These are phyloP conservation scores for Polychaeton citri DNA, from an alignment of 2,329 filamentous ascomycete genomes.

Conservation along the genomic window DNA sequence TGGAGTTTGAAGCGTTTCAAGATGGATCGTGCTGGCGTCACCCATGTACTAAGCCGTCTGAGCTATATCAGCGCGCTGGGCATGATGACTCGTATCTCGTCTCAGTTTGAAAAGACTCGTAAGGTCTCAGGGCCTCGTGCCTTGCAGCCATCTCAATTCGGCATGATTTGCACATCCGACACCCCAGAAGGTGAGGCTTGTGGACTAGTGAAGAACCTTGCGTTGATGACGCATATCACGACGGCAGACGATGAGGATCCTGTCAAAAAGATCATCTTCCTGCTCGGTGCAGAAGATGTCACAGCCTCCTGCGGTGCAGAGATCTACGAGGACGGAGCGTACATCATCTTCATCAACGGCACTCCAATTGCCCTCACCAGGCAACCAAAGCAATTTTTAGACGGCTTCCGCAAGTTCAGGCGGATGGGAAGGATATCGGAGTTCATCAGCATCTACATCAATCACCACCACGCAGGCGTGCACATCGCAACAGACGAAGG, in stretches of 20 bases:
- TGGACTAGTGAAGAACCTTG: slow-evolving; percentile 93
- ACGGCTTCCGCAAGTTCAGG: slow-evolving; percentile 72
- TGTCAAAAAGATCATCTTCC: slow-evolving; percentile 73
- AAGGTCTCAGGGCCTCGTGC: slow-evolving; percentile 95
- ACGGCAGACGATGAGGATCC: slow-evolving; percentile 90
- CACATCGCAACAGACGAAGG: slow-evolving; percentile 97
- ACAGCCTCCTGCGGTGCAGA: slow-evolving; percentile 70
- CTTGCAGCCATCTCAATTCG: slow-evolving; percentile 92
- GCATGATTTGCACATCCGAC: slow-evolving; percentile 94
- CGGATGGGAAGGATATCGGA: slow-evolving; percentile 86
- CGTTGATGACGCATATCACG: slow-evolving; percentile 97
- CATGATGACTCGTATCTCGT: slow-evolving; percentile 99
- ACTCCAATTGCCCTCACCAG: slow-evolving; percentile 81
- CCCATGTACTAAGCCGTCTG: slow-evolving; percentile 84
- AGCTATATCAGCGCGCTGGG: slow-evolving; percentile 95
- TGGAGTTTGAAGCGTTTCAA: slow-evolving; percentile 97
- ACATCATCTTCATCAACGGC: slow-evolving; percentile 89
- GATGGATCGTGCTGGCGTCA: slow-evolving; percentile 95
- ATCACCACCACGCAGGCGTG: slow-evolving; percentile 79
- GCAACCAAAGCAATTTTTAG: slow-evolving; percentile 74
- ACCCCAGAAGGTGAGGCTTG: slow-evolving; percentile 98
- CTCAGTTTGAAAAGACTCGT: slow-evolving; percentile 96
- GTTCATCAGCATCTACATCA: slow-evolving; percentile 93
- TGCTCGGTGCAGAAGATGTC: slow-evolving; percentile 73
- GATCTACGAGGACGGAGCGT: slow-evolving; percentile 71